Base-by-base conservation (phyloP, 768 basidiomycete genomes). In the Lactarius sanguifluus region DNA sequence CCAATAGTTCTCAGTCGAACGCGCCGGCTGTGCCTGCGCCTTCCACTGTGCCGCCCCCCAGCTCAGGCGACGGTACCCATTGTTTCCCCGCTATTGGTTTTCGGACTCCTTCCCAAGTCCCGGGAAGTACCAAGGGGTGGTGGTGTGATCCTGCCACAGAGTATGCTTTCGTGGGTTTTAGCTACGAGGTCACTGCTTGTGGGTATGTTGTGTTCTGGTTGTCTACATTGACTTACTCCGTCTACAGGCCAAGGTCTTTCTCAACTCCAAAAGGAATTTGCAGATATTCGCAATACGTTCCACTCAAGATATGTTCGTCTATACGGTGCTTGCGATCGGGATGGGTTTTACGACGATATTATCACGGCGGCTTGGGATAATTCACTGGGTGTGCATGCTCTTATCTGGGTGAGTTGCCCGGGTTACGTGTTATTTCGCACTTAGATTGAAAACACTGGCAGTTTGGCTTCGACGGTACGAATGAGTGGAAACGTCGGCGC, bases 121-220 rank as follows among this genome's bases (percentile, higher is more conserved):
- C 88, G 0, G 64, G 73, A 1, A 66, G 72, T 67, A 67, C 64
- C 57, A 64, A 67, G 1, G 56, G 57, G 28, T 79, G 78, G 78
- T 79, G 89, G 90, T 92, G 90, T 72, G 73, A 82, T 63, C 73
- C 77, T 43, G 75, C 77, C 62, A 84, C 82, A 0, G 90, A 92
- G 73, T 91, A 90, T 70, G 90, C 83, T 0, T 92, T 92, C 73
- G 76, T 91, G 59, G 90, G 89, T 0, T 88, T 92, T 75, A 88
- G 88, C 73, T 92, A 92, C 70, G 89, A 89, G 71, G 80, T 91
- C 28, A 83, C 86, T 50, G 80, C 77, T 13, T 90, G 89, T 88
- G 70, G 58, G 84, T 75, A 34, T 41, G 18, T 36, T 60, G 1
- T 5, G 47, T 41, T 20, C 8, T 18, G 52, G 12, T 55, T 18